phyloP scores from a whole-genome alignment of 2,329 filamentous ascomycete species.

The Metarhizium robertsii region DNA sequence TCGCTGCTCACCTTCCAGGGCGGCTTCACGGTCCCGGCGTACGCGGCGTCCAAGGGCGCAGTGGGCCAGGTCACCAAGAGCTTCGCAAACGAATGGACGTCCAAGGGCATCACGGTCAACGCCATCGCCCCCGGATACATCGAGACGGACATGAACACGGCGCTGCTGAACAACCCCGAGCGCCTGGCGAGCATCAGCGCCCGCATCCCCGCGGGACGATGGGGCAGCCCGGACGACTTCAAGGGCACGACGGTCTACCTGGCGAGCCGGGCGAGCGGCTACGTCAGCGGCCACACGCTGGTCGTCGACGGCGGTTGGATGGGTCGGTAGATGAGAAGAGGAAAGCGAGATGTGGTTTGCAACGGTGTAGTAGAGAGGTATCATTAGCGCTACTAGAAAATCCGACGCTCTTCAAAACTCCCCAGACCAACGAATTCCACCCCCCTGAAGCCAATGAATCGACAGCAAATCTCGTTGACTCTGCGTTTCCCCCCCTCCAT shows the following conservation, averaged over 20 bases:
- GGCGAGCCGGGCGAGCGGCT: conserved; percentile 65
- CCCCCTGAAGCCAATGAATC: too few species aligned
- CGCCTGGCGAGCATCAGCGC: conserved; percentile 65
- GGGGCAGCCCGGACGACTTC: conserved; percentile 80
- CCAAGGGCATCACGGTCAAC: conserved; percentile 74
- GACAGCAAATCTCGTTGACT: too few species aligned
- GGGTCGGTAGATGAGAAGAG: conserved; percentile 50
- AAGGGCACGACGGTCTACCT: conserved; percentile 74
- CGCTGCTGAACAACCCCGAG: conserved; percentile 62
- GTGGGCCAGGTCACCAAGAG: conserved; percentile 79
- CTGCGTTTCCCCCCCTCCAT: too few species aligned
- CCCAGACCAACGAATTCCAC: too few species aligned
- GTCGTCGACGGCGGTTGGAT: conserved; percentile 91
- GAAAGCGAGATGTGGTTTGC: background rate
- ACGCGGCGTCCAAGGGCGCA: conserved; percentile 78
- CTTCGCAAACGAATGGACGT: conserved; percentile 77
- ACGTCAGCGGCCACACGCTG: conserved; percentile 74
- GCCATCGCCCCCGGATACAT: conserved; percentile 87
- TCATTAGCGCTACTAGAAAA: too few species aligned
- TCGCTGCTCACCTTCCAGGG: conserved; percentile 78
- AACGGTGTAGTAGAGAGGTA: too few species aligned
- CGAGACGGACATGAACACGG: conserved; percentile 88
- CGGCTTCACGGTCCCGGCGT: conserved; percentile 79
- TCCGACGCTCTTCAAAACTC: too few species aligned
- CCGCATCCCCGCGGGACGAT: conserved; percentile 74